A percentile compares a stretch with the other conserved stretches of the same genome.
Conservation (phyloP, 257 asterid genomes). For the Catharanthus roseus region DNA sequence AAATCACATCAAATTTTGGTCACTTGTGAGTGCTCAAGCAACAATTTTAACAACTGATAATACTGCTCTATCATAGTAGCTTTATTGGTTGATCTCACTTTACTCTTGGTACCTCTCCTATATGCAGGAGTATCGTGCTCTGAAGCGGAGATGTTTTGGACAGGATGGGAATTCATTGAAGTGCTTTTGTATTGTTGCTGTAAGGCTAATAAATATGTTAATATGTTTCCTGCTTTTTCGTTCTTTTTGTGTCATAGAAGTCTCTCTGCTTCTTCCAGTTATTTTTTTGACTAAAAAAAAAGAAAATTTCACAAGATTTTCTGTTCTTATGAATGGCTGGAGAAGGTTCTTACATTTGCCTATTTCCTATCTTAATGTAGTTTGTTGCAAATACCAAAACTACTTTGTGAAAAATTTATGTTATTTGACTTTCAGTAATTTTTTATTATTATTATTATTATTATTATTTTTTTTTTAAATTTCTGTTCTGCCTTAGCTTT, state of each 20-base stretch:
- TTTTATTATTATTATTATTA: too few relatives aligned
- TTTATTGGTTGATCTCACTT: background rate
- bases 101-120: slow-evolving; percentile 19
- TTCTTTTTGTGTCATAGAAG: background rate
- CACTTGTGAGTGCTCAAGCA: background rate
- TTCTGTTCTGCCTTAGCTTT: background rate
- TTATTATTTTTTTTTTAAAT: background rate
- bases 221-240: slow-evolving; percentile 2
- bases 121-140: slow-evolving; percentile 78
- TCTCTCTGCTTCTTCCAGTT: background rate
- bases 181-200: slow-evolving; percentile 87
- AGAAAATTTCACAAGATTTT: background rate
- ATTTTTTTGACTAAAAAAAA: background rate
- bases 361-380: background rate
- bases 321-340: background rate
- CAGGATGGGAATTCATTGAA: slow-evolving; percentile 77
- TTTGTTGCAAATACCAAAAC: background rate
- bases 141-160: slow-evolving; percentile 72
- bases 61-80: background rate
- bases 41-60: background rate
- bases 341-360: background rate
- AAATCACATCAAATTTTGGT: background rate
- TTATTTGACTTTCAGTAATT: background rate
- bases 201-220: slow-evolving; percentile 30
- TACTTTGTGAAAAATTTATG: background rate